phyloP scores from a whole-genome alignment of 306 rosid species.

The Pachyrhizus erosus region DNA sequence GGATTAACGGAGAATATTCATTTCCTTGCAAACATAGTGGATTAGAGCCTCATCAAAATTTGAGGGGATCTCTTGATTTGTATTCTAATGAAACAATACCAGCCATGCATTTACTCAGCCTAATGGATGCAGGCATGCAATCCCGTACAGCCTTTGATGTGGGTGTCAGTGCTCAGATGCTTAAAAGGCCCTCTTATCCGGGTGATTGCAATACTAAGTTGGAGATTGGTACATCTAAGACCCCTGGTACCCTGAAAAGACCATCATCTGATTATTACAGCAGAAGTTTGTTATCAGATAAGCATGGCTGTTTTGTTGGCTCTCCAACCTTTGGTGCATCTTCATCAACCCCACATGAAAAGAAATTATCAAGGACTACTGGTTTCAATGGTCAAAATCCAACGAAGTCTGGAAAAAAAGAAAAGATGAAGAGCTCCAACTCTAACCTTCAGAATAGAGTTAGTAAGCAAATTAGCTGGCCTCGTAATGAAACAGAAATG shows the following conservation, averaged over 20 bases:
- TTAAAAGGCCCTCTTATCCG: conserved; percentile 65
- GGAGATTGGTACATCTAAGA: conserved; percentile 65
- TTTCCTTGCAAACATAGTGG: conserved; percentile 60
- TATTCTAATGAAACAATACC: conserved; percentile 93
- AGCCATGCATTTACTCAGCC: conserved; percentile 99
- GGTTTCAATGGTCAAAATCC: conserved; percentile 54
- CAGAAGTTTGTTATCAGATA: conserved; percentile 57
- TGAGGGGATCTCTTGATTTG: conserved; percentile 69
- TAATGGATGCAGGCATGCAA: conserved; percentile 91
- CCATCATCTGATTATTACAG: conserved; percentile 54
- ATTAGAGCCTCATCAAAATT: conserved; percentile 63
- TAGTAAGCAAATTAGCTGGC: conserved; percentile 46
- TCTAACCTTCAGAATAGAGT: conserved; percentile 52
- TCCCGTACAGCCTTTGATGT: conserved; percentile 65
- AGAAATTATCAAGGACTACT: conserved; percentile 47
- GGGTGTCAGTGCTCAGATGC: conserved; percentile 56
- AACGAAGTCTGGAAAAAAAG: conserved; percentile 63
- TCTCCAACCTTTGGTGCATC: conserved; percentile 58
- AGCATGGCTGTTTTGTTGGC: conserved; percentile 62
- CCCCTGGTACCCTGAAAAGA: conserved; percentile 50
- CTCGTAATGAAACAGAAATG: conserved; percentile 45
- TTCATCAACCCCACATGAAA: conserved; percentile 58
- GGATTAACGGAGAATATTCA: conserved; percentile 63
- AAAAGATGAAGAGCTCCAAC: conserved; percentile 56
- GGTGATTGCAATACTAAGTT: conserved; percentile 58